Percentiles rank a stretch among this genome's conserved stretches.
Evolutionary conservation across 306 rosid genomes (phyloP).

Genomic region (Morella rubra): DNA sequence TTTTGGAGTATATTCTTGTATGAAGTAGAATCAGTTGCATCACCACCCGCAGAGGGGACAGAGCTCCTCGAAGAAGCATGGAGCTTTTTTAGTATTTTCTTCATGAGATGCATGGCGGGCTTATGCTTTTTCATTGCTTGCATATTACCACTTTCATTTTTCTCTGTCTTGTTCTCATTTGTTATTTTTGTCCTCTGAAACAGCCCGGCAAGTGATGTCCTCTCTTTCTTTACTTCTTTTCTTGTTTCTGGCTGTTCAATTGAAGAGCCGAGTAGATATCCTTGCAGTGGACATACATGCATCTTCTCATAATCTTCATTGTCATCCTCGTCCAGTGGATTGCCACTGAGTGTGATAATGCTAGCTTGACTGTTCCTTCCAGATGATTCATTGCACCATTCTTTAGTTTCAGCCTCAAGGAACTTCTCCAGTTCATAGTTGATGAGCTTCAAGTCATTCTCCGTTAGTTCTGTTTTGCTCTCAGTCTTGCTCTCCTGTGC

Average conservation of each 20-base stretch:
- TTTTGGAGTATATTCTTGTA: conserved; percentile 64
- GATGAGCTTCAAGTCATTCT: conserved; percentile 68
- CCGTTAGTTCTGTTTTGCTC: conserved; percentile 51
- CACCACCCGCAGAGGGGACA: conserved; percentile 24
- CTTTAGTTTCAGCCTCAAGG: conserved; percentile 66
- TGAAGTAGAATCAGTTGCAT: conserved; percentile 38
- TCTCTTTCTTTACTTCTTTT: conserved; percentile 57
- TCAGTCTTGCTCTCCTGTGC: conserved; percentile 53
- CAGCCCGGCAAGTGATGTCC: conserved; percentile 59
- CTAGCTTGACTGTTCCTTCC: conserved; percentile 71
- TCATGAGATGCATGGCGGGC: conserved; percentile 58
- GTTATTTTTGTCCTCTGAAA: conserved; percentile 56
- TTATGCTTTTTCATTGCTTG: conserved; percentile 41
- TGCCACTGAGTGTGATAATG: conserved; percentile 57
- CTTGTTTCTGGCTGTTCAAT: conserved; percentile 51
- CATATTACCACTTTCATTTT: conserved; percentile 34
- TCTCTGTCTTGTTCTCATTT: conserved; percentile 35
- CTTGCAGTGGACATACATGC: conserved; percentile 81
- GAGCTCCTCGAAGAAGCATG: conserved; percentile 45
- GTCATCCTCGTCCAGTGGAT: conserved; percentile 52
- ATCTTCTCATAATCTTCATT: conserved; percentile 56
- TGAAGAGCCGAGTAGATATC: conserved; percentile 76
- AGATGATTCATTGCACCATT: conserved; percentile 53
- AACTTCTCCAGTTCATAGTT: conserved; percentile 73
- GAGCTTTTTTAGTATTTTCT: conserved; percentile 58